Conservation (phyloP, 345 rosid species). For the Capsella bursapastoris region DNA sequence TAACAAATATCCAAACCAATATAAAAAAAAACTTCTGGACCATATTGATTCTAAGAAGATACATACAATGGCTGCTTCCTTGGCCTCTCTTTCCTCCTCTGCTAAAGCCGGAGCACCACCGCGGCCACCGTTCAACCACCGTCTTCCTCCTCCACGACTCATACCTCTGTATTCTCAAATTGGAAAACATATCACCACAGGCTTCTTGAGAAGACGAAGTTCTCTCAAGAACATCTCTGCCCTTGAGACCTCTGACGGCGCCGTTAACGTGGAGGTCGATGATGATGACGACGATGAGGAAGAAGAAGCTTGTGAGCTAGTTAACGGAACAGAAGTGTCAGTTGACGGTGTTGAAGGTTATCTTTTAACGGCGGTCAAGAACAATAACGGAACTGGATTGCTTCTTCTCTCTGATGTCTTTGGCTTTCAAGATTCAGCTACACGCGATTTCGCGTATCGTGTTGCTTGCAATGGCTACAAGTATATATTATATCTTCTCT, state of each 20-base stretch:
- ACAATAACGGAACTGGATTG: conserved; percentile 76
- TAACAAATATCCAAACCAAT: conserved; percentile 40
- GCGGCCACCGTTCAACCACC: conserved; percentile 10
- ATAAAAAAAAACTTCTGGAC: conserved; percentile 28
- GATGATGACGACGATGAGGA: conserved; percentile 36
- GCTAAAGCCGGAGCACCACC: conserved; percentile 16
- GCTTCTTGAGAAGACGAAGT: background rate
- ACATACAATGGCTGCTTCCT: conserved; percentile 39
- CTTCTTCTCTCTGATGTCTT: conserved; percentile 76
- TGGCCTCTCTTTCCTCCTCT: conserved; percentile 37
- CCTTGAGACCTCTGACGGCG: conserved; percentile 32
- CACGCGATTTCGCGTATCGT: conserved; percentile 84
- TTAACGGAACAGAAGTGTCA: conserved; percentile 67
- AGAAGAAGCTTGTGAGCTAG: conserved; percentile 82
- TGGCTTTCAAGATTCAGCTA: conserved; percentile 83
- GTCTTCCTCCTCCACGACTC: conserved; percentile 7
- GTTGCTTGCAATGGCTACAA: conserved; percentile 92
- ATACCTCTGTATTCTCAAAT: conserved; percentile 5
- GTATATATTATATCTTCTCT: conserved; percentile 58
- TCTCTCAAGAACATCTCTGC: conserved; percentile 15
- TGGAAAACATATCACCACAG: conserved; percentile 1
- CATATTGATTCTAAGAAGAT: conserved; percentile 25
- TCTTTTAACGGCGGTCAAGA: conserved; percentile 81
- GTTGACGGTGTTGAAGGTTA: conserved; percentile 65
- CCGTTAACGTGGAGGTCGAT: conserved; percentile 50